These are phyloP conservation scores for Licmophora abbreviata DNA, from an alignment of 108 stramenopile genomes.

Conservation along the genomic window DNA sequence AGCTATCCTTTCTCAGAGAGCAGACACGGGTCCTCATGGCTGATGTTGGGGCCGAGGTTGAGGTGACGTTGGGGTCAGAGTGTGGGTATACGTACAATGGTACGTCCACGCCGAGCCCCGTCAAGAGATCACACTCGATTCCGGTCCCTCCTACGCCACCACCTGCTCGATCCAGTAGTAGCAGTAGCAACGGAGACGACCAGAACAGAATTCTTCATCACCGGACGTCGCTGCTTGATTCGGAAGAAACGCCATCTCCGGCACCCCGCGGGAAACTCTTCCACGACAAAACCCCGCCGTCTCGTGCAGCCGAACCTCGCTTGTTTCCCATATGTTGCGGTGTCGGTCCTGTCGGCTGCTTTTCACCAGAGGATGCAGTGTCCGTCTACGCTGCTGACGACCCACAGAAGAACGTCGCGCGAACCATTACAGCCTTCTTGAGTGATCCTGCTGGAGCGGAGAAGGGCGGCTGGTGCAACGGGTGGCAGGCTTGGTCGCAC, in stretches of 20 bases:
- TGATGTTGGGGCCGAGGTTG: no score
- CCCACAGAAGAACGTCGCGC: not conserved
- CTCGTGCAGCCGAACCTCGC: not conserved
- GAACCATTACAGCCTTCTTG: slow-evolving; percentile 1
- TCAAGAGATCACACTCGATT: no score
- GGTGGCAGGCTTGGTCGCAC: slow-evolving; percentile 7
- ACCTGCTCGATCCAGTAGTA: no score
- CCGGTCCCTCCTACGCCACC: no score
- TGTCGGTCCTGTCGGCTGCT: not conserved
- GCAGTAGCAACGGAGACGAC: no score
- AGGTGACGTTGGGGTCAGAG: no score
- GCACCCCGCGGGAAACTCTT: not conserved
- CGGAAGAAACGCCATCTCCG: not conserved
- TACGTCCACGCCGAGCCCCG: no score
- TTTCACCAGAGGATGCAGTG: not conserved
- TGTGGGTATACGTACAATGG: no score
- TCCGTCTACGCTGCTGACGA: not conserved
- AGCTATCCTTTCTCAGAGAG: no score
- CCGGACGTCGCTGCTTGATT: no score
- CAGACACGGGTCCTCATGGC: no score
- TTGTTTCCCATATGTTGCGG: not conserved
- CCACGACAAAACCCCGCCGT: not conserved
- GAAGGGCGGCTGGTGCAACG: not conserved
- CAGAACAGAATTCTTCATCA: no score
- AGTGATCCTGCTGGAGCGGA: slow-evolving; percentile 1